Evolutionary conservation across 352 stramenopile genomes (phyloP), one percentile per base, ranked within the genome.

Genomic region (Phytophthora parvispora): DNA sequence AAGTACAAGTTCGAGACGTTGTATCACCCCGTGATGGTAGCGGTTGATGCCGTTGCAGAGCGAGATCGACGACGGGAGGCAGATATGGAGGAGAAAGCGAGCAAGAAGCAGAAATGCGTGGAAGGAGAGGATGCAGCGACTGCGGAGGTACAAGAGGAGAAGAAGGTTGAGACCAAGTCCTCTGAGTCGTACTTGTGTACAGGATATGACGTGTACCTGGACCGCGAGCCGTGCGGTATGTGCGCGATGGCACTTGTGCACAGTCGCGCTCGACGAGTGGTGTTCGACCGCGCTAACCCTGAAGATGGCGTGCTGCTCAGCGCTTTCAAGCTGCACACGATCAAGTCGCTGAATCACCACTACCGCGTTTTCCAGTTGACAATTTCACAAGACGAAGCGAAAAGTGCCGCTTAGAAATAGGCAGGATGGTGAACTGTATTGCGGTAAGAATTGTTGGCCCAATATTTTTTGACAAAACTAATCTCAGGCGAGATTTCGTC

Each of bases 231-330:
- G 42, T 97, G 91, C 45, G 76, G 75, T 16, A 97, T 97, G 90
- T 97, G 91, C 56, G 86, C 92, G 1, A 98, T 98, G 92, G 92
- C 91, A 8, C 79, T 98, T 1, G 73, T 97, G 3, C 92, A 98
- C 80, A 95, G 86, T 64, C 87, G 92, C 51, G 80, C 84, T 27
- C 84, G 88, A 0, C 84, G 90, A 29, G 89, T 97, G 9, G 73
- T 97, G 13, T 98, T 97, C 65, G 52, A 69, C n/a, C 36, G 64
- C 13, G 64, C 52, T 6, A 97, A 97, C 60, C 43, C 69, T 7
- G 63, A 68, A 0, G 76, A 87, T 60, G 92, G 92, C 8, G 90
- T 84, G 16, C 74, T 98, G 9, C 64, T 81, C 40, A 94, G 84
- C 25, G 66, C 58, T 4, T 77, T 89, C 47, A 82, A 74, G 1